These are phyloP conservation scores for Candida patagonica DNA, from an alignment of 805 yeast species.

Conservation along the genomic window DNA sequence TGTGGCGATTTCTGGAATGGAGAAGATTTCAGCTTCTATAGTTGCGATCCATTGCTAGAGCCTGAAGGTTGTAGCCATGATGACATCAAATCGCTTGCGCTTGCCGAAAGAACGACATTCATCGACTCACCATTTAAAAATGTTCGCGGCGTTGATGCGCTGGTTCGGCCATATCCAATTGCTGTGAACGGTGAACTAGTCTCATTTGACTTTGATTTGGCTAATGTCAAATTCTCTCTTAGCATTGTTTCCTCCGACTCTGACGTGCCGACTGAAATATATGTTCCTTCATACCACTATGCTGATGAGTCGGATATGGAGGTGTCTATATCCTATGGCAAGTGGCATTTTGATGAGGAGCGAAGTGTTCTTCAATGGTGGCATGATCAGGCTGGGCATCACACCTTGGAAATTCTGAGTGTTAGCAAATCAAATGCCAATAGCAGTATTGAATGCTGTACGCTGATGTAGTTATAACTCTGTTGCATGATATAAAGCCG, in stretches of 20 bases:
- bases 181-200: constrained; percentile 51
- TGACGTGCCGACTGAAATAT: constrained; percentile 47
- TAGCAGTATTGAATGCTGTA: not conserved
- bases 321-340: constrained; percentile 48
- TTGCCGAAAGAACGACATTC: constrained; percentile 1
- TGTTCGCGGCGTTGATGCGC: constrained; percentile 63
- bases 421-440: not conserved
- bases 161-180: constrained; percentile 67
- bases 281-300: constrained; percentile 67
- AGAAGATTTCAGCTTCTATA: constrained; percentile 88
- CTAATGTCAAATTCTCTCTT: constrained; percentile 38
- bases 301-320: constrained; percentile 36
- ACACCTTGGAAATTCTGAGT: not conserved
- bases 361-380: constrained; percentile 62
- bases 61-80: not conserved
- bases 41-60: constrained; percentile 27
- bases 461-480: not conserved
- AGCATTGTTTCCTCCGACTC: constrained; percentile 11
- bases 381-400: constrained; percentile 30
- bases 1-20: constrained; percentile 93
- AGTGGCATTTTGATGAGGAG: constrained; percentile 41
- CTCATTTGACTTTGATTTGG: constrained; percentile 51
- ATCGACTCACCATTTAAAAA: not conserved
- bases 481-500: too few species aligned
- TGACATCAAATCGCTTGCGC: not conserved